Base-by-base conservation (phyloP, 2,329 filamentous ascomycete genomes). In the Monilinia polystroma region DNA sequence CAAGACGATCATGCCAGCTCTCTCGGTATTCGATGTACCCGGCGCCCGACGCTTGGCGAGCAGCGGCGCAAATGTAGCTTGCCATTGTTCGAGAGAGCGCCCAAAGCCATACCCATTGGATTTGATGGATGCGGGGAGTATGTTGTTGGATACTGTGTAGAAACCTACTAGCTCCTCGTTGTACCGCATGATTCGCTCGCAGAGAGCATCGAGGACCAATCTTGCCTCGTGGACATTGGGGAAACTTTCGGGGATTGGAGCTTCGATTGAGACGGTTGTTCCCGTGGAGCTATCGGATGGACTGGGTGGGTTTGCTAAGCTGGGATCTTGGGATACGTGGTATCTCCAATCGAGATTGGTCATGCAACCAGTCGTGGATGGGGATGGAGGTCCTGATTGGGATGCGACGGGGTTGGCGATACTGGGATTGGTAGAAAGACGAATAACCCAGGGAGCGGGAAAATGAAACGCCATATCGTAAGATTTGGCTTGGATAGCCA, bases 401-500 rank as follows among this genome's bases (percentile, higher is more conserved):
- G 64, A 66, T 8, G 80, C 68, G 47, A 68, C 67, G 8, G 72
- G 71, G 11, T 72, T 73, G 70, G 70, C 66, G 70, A 68, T n/a
- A 29, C 38, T 66, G 26, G 68, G 49, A 54, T 68, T 66, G 70
- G 81, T 78, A 1, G 80, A 81, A 12, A 85, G 78, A 7, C 81
- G 81, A 68, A 88, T 84, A 8, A 88, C 85, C 66, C 83, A 87
- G 0, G 86, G 85, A 41, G 85, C 80, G 1, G 86, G 86, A 68
- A 88, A 88, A 74, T 89, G 86, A 72, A 88, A 89, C 43, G 86
- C 86, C 85, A 88, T 85, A 72, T 88, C 86, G 73, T 89, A 89
- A 0, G 85, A 87, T 73, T 88, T 89, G 54, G 86, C 86, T 74
- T 88, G 86, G 54, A 88, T 86, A 2, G 85, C 85, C 2, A 88